Base-by-base conservation (phyloP, 2,329 filamentous ascomycete species). In the Boeremia exigua region DNA sequence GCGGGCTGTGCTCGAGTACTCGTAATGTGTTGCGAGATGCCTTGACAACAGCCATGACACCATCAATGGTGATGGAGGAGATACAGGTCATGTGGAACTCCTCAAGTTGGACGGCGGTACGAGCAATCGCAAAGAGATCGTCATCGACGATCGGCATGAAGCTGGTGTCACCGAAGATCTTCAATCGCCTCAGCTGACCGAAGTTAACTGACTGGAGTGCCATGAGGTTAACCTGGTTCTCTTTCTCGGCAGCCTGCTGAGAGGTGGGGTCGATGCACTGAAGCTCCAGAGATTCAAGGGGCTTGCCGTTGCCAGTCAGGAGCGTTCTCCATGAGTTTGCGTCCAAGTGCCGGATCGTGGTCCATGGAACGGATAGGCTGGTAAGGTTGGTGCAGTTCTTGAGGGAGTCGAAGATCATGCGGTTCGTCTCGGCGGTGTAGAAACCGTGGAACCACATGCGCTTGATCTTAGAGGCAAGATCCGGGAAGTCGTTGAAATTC, bases 381-480 rank as follows among this genome's bases (percentile, higher is more conserved):
- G 77, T 76, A 14, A 84, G 71, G 55, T 79, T 78, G 34, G 65
- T 69, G 69, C 81, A 84, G 61, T 76, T 77, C 52, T 75, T 73
- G 30, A 84, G 72, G 42, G 80, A 78, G 14, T 77, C 73, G 54
- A 82, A 80, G 47, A 84, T 79, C 56, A 81, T 73, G 28, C 75
- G 73, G 63, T 82, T 80, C 4, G 81, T 82, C 59, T 82, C 77
- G 42, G 78, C 75, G 6, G 77, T 78, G 69, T 83, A 80, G 68
- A 83, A 83, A 45, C 81, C 82, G 54, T 83, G 79, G 68, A 84
- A 82, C 80, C 81, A 84, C 63, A 84, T 75, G 40, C 81, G 79
- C 51, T 77, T 79, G 51, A 84, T 81, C 62, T 81, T 77, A 19
- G 74, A 71, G 3, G 81, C 81, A 9, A 82, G 72, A 28, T 75